A percentile compares a stretch with the other conserved stretches of the same genome.
Conservation (phyloP, 2,329 filamentous ascomycete genomes). For the Stagonosporopsis chrysanthemi region DNA sequence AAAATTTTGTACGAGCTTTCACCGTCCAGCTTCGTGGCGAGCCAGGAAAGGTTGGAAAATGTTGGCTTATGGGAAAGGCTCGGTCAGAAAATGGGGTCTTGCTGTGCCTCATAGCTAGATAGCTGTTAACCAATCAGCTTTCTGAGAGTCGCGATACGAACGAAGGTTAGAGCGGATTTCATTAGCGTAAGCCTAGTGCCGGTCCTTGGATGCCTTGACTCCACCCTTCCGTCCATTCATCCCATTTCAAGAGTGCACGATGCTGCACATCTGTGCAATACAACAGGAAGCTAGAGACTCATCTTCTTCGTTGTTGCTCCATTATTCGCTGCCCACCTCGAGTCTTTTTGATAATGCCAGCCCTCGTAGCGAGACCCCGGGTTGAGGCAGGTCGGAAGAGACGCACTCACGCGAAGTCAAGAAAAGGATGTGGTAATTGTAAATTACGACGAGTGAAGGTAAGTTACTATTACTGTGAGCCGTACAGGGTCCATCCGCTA, state of each 20-base stretch:
- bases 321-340: neutral
- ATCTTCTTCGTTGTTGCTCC: neutral
- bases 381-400: constrained; percentile 28
- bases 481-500: neutral
- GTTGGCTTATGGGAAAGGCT: too few species aligned
- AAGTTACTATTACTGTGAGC: constrained; percentile 18
- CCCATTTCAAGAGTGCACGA: neutral
- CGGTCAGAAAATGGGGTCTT: neutral
- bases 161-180: neutral
- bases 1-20: too few species aligned
- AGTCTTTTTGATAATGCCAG: constrained; percentile 22
- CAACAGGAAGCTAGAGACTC: constrained; percentile 1
- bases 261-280: neutral
- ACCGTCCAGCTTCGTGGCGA: too few species aligned
- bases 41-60: too few species aligned
- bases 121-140: neutral
- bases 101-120: neutral
- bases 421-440: constrained; percentile 64
- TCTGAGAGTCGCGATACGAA: neutral
- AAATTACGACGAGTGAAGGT: constrained; percentile 64
- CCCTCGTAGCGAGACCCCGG: constrained; percentile 20
- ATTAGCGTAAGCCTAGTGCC: neutral
- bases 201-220: constrained; percentile 3
- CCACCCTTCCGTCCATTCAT: neutral
- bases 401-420: constrained; percentile 60